Base-by-base conservation (phyloP, 805 yeast genomes). In the Cyberlindnera veronae region DNA sequence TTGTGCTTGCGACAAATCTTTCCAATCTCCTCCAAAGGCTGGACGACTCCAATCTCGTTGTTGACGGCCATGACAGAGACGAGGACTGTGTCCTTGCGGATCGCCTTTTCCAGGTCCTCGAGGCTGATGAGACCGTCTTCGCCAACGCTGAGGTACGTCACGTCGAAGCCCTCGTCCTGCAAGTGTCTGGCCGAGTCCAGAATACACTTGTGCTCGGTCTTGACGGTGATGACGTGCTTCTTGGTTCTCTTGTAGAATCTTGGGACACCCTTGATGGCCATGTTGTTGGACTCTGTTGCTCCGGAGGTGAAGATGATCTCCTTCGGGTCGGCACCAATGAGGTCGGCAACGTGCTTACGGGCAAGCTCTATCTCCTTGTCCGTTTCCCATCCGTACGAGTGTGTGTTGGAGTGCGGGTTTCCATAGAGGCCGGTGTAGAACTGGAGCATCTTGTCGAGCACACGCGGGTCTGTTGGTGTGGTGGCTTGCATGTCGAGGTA, bases 161-260 rank as follows among this genome's bases (percentile, higher is more conserved):
- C 91, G 12, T 93, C 98, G 56, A 85, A 91, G 0, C 98, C 99
- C 61, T 93, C 98, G 62, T 89, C 96, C 61, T 89, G 95, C 72
- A 93, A 69, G 57, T 86, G 86, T 57, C 99, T 79, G 51, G 95
- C 90, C 11, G 97, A 87, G 63, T 93, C 99, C 63, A 93, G 70
- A n/a, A 93, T 96, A 74, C 99, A 93, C 69, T 93, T 93, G 68
- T 93, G 99, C 66, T 93, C 99, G 2, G 98, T 93, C 64, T 89
- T 95, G 2, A 95, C 79, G 18, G 99, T 93, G 61, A 93, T 90
- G 54, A 93, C 84, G 64, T 93, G 99, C 58, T 79, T 84, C 69
- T 91, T 93, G 30, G 91, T 83, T 57, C 84, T 85, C 44, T 78
- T 76, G 70, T 91, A 93, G 65, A 93, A 93, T 46, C 96, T 75